phyloP scores from a whole-genome alignment of 176 grass and related monocot genomes.

The Aegilops bicornis region DNA sequence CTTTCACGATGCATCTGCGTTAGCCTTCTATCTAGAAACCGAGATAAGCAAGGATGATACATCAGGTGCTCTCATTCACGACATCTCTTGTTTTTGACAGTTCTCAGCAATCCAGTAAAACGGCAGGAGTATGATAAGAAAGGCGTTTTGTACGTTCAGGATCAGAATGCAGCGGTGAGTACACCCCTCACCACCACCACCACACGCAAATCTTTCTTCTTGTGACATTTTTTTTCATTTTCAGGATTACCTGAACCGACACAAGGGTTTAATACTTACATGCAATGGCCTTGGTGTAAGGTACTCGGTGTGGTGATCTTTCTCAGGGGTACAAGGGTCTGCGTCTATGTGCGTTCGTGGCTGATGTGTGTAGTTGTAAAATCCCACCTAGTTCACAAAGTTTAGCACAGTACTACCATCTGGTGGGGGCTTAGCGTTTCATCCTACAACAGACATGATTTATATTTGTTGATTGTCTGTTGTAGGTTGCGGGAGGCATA shows the following conservation, averaged over 20 bases:
- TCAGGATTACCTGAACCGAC: slow-evolving; percentile 90
- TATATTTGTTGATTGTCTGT: slow-evolving; percentile 46
- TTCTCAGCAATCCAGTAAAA: slow-evolving; percentile 88
- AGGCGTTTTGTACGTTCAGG: slow-evolving; percentile 71
- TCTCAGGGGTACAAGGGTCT: neutral
- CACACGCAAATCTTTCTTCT: neutral
- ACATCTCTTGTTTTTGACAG: slow-evolving; percentile 44
- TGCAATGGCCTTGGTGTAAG: slow-evolving; percentile 94
- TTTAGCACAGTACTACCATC: neutral
- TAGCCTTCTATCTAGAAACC: neutral
- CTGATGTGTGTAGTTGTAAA: slow-evolving; percentile 32
- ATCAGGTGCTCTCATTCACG: slow-evolving; percentile 3
- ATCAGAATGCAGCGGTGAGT: slow-evolving; percentile 74
- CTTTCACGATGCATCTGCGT: neutral
- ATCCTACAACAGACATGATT: slow-evolving; percentile 43
- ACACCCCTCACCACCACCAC: neutral
- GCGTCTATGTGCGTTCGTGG: neutral
- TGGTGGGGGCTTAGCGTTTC: neutral
- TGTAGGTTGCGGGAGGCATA: slow-evolving; percentile 34
- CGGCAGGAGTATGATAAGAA: slow-evolving; percentile 78
- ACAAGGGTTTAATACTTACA: slow-evolving; percentile 94
- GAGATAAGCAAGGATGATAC: neutral
- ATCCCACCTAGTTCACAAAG: neutral
- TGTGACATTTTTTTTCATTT: neutral
- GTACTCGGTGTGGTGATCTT: slow-evolving; percentile 61